Conservation (phyloP, 139 green algal species). For the Chlorella ohadii region DNA sequence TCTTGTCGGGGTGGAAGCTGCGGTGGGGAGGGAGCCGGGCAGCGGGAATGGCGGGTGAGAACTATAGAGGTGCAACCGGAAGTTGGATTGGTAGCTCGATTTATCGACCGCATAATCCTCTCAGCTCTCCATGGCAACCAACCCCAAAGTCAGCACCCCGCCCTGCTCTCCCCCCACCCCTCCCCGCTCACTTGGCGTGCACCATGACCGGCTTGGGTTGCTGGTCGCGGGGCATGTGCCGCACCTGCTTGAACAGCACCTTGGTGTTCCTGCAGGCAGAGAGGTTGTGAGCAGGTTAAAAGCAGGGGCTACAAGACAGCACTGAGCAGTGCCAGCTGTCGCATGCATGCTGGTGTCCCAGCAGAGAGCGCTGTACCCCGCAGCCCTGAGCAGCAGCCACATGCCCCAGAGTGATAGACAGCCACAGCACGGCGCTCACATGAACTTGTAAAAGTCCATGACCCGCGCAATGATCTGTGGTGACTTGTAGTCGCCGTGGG, state of each 20-base stretch:
- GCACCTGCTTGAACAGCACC: slow-evolving; percentile 53
- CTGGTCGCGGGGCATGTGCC: slow-evolving; percentile 55
- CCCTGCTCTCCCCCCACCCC: slow-evolving; percentile 37
- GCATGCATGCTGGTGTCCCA: no score
- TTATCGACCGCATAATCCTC: neutral
- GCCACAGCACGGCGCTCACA: neutral
- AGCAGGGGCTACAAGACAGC: no score
- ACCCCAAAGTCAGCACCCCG: no score
- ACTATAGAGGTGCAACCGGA: neutral
- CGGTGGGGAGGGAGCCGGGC: neutral
- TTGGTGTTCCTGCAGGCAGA: slow-evolving; percentile 10
- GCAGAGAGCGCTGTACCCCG: no score
- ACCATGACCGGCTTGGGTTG: slow-evolving; percentile 70
- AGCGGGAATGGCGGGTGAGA: neutral
- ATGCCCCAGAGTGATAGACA: no score
- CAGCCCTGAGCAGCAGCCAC: no score
- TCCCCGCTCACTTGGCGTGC: slow-evolving; percentile 57
- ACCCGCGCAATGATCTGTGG: slow-evolving; percentile 47
- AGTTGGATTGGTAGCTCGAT: neutral
- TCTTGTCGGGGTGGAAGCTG: slow-evolving; percentile 76
- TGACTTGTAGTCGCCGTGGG: slow-evolving; percentile 77
- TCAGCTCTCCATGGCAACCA: no score
- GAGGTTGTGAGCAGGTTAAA: no score
- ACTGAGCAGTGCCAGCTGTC: no score
- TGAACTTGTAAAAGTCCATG: slow-evolving; percentile 28